Evolutionary conservation across 306 rosid species (phyloP), one percentile per base, ranked within the genome.

Genomic region (Ochetophila trinervis): DNA sequence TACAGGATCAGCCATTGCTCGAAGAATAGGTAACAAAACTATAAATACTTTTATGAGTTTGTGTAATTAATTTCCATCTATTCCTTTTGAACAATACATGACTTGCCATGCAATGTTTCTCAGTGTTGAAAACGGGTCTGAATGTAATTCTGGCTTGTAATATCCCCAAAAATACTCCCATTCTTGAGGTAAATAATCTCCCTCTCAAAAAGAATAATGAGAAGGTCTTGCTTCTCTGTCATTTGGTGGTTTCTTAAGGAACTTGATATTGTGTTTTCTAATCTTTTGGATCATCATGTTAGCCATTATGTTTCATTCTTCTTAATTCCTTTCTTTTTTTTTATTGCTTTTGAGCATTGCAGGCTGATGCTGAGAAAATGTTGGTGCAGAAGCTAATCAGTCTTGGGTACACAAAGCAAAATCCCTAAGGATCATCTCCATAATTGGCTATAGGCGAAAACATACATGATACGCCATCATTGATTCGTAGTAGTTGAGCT

Each of bases 1-100:
- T 73, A 84, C 91, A n/a, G 96, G 96, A 55, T 70, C 96, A 6
- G 85, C 88, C 69, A 88, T 88, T 86, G 96, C 96, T 69, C 85
- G 84, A 48, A 77, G 96, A 63, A 66, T 90, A 77, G 97, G 96
- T 93, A 73, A 63, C 9, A 34, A 48, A 27, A 24, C 17, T 12
- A 9, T 40, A 12, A 40, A 40, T 5, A 23, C n/a, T 27, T 16
- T 70, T 19, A 6, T 20, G 24, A 60, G n/a, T 53, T 6, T 70
- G 37, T 34, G 58, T 23, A 57, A 51, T 59, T 66, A 62, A 27
- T 21, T 54, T 2, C 14, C 44, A 13, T 1, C 4, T 19, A 64
- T 19, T 9, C 44, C 24, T 60, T 1, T 9, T 10, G 15, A 40
- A 40, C 12, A 3, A 45, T 73, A 44, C 19, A 2, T 60, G 19